Base-by-base conservation (phyloP, 371 early-diverging fungal genomes). In the Mucor plumbeus region DNA sequence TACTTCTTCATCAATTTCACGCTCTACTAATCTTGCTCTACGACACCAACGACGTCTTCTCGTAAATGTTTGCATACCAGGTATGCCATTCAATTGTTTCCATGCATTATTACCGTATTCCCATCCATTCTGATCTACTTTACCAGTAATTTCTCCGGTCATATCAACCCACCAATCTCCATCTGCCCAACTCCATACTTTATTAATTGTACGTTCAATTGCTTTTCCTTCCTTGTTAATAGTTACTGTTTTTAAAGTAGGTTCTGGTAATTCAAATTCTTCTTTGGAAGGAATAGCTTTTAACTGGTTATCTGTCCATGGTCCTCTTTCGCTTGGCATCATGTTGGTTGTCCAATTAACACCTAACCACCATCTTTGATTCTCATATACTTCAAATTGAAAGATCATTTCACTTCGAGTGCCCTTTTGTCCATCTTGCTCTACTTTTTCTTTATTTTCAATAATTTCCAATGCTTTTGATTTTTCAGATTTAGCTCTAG, bases 101-200 rank as follows among this genome's bases (percentile, higher is more conserved):
- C 82, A 82, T 1, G 82, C 80, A 68, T 82, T 82, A 57, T 82
- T 82, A 9, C 78, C 73, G n/a, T 82, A 82, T 35, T 77, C 75
- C 82, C 82, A 82, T 0, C 82, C 82, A 65, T 82, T 76, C 11
- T 72, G 76, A 58, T 82, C 82, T 9, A 82, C 72, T 33, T 73
- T 73, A 9, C 72, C 75, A 21, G 72, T 58, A 15, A 79, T 35
- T 33, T 76, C 78, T 2, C 78, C 78, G 4, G 80, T 82, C 82
- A 82, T 82, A 58, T 82, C 82, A 7, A 82, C 82, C 82, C 82
- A 82, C 82, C 82, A 82, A 61, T 82, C 82, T 14, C 68, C 70
- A 36, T 82, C 82, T 0, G 66, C 80, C 82, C 82, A 82, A 8
- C 58, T 69, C 82, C 82, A 82, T 14, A 67, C 61, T 47, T 82